Percentiles rank a stretch among this genome's conserved stretches.
Evolutionary conservation across 306 rosid species (phyloP).

Genomic region (Castanopsis chinensis): DNA sequence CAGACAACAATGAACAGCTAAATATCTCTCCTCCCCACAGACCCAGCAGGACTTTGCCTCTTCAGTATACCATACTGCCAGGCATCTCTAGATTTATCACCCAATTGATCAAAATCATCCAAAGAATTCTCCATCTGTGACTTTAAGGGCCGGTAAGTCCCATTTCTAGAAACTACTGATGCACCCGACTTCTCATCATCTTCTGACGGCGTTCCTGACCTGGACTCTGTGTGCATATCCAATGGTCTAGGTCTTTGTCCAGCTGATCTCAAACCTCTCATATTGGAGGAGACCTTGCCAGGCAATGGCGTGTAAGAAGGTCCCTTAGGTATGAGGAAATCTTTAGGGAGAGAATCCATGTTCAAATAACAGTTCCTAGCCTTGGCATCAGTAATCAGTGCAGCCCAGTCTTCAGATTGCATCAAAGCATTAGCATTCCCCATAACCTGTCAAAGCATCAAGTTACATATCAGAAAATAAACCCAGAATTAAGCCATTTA

Average conservation of each 20-base stretch:
- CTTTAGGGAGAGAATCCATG: constrained; percentile 91
- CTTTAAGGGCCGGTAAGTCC: constrained; percentile 57
- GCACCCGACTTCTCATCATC: constrained; percentile 72
- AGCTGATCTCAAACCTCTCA: constrained; percentile 68
- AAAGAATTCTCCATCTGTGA: constrained; percentile 58
- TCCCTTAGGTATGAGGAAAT: constrained; percentile 60
- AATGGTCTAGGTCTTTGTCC: constrained; percentile 74
- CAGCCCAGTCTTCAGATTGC: constrained; percentile 92
- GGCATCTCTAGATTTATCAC: constrained; percentile 69
- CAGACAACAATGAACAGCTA: constrained; percentile 31
- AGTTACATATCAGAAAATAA: constrained; percentile 7
- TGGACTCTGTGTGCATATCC: constrained; percentile 73
- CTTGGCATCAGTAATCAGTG: constrained; percentile 79
- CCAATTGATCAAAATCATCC: constrained; percentile 56
- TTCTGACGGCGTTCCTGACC: constrained; percentile 73
- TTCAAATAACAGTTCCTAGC: constrained; percentile 80
- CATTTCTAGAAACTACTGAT: constrained; percentile 50
- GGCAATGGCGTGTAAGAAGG: constrained; percentile 55
- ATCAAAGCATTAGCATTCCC: constrained; percentile 85
- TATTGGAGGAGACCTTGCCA: constrained; percentile 57
- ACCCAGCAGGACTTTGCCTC: constrained; percentile 70
- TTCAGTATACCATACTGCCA: constrained; percentile 79
- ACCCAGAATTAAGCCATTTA: background rate
- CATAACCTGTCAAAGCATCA: constrained; percentile 72
- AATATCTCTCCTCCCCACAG: constrained; percentile 64